Percentiles rank a stretch among this genome's conserved stretches.
phyloP scores from a whole-genome alignment of 2,329 filamentous ascomycete genomes.

The Neophaeococcomyces aloes region DNA sequence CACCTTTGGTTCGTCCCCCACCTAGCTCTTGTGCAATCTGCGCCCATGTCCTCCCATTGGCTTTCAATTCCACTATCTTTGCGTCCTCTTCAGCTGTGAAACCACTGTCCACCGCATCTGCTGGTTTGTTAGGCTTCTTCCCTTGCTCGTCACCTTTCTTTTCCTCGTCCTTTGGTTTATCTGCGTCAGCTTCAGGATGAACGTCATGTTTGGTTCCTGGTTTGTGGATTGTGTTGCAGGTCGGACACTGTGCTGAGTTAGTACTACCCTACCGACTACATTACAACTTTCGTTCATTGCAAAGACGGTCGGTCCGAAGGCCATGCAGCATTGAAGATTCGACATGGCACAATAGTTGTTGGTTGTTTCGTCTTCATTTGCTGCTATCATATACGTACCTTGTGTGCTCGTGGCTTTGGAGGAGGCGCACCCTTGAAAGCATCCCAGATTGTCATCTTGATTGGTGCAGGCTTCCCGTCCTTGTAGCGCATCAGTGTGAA shows the following conservation, averaged over 20 bases:
- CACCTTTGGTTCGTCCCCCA: constrained; percentile 8
- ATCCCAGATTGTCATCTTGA: constrained; percentile 20
- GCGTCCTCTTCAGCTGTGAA: constrained; percentile 21
- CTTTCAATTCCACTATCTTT: constrained; percentile 22
- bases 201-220: constrained; percentile 1
- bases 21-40: constrained; percentile 15
- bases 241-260: background rate
- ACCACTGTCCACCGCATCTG: background rate
- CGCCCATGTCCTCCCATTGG: constrained; percentile 17
- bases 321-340: too few relatives aligned
- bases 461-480: constrained; percentile 14
- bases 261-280: background rate
- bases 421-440: constrained; percentile 17
- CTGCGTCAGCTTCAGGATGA: background rate
- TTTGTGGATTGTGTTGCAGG: constrained; percentile 6
- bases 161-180: background rate
- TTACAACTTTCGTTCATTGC: background rate
- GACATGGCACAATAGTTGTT: too few relatives aligned
- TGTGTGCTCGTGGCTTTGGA: constrained; percentile 11
- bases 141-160: background rate
- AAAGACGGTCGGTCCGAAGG: background rate
- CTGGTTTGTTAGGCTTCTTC: background rate
- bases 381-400: constrained; percentile 5
- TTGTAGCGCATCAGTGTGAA: constrained; percentile 15
- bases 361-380: background rate